Conservation (phyloP, 2,329 filamentous ascomycete species). For the Nemania sp. region DNA sequence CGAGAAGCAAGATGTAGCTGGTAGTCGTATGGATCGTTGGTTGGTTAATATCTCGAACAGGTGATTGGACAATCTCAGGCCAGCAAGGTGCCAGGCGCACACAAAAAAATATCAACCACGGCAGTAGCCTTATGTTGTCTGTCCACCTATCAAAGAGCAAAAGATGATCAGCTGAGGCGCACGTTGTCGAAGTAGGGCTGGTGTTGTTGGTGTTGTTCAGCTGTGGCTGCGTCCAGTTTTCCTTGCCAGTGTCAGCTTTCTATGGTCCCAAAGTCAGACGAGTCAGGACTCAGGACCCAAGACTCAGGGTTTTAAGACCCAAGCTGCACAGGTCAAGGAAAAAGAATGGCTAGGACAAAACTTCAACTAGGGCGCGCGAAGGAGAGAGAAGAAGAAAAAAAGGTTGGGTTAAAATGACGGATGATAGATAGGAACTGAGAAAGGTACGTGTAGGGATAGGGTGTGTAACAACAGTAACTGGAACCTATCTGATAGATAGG, state of each 20-base stretch:
- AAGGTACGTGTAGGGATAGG: background rate
- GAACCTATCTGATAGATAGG: background rate
- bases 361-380: conserved; percentile 32
- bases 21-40: conserved; percentile 22
- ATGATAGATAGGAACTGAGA: conserved; percentile 3
- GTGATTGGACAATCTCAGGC: conserved; percentile 32
- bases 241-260: conserved; percentile 20
- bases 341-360: conserved; percentile 27
- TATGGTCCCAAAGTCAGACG: conserved; percentile 24
- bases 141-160: conserved; percentile 9
- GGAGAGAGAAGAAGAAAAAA: conserved; percentile 7
- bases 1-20: conserved; percentile 30
- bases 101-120: conserved; percentile 17
- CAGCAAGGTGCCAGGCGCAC: conserved; percentile 35
- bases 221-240: conserved; percentile 5
- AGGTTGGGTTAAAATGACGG: conserved; percentile 13
- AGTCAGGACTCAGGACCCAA: conserved; percentile 16
- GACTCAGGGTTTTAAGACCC: conserved; percentile 15
- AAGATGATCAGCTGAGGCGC: conserved; percentile 26
- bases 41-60: conserved; percentile 15
- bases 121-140: conserved; percentile 4
- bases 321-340: conserved; percentile 27
- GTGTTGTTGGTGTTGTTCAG: conserved; percentile 14
- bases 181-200: conserved; percentile 16
- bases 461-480: conserved; percentile 3